A percentile compares a stretch with the other conserved stretches of the same genome.
These are phyloP conservation scores for Coccomyxa subellipsoidea DNA, from an alignment of 163 green algal species.

Conservation along the genomic window DNA sequence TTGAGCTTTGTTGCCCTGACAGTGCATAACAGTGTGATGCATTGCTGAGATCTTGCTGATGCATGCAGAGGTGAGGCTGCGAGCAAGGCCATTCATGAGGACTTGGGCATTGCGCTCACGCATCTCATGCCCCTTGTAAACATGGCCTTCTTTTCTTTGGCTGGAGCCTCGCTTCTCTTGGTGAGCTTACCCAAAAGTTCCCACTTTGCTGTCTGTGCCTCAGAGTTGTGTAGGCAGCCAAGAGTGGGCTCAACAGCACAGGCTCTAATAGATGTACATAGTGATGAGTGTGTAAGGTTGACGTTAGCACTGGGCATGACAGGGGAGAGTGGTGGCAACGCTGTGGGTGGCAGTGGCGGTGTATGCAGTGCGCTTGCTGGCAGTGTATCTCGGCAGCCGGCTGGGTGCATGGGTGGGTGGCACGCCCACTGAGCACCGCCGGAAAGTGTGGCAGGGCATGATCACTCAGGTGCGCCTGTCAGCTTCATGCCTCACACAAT, in stretches of 20 bases:
- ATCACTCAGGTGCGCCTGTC: conserved; percentile 70
- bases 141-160: conserved; percentile 84
- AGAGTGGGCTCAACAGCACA: too few relatives aligned
- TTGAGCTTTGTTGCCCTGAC: too few relatives aligned
- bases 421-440: conserved; percentile 37
- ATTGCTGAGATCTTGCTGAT: too few relatives aligned
- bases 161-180: conserved; percentile 63
- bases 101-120: conserved; percentile 33
- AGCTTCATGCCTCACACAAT: background rate
- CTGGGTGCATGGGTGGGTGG: conserved; percentile 51
- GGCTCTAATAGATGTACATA: background rate
- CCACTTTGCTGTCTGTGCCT: too few relatives aligned
- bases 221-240: too few relatives aligned
- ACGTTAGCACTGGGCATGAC: background rate
- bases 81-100: conserved; percentile 18
- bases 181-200: background rate
- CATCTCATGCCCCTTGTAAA: conserved; percentile 68
- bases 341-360: conserved; percentile 59
- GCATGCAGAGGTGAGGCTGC: conserved; percentile 23
- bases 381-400: conserved; percentile 58
- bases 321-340: conserved; percentile 57
- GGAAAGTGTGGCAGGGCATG: conserved; percentile 75
- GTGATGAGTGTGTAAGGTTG: background rate
- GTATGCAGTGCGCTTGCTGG: conserved; percentile 44
- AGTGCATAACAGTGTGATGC: too few relatives aligned